Conservation (phyloP, 805 yeast genomes). For the Candida berthetii region DNA sequence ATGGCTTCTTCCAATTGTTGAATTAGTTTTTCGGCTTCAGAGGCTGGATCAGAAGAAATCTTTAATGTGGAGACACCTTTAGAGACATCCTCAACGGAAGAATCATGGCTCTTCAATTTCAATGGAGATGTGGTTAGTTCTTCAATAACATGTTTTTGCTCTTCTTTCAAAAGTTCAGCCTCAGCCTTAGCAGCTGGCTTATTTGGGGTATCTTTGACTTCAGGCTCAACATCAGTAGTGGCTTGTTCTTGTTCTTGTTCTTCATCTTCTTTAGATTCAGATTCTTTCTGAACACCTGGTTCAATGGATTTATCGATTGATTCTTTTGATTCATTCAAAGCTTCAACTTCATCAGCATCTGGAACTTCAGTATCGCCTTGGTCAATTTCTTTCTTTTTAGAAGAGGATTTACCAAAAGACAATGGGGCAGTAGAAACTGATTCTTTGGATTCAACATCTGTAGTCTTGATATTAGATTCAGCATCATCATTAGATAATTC, state of each 20-base stretch:
- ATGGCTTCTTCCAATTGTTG: slow-evolving; percentile 14
- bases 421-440: background rate
- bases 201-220: slow-evolving; percentile 7
- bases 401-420: background rate
- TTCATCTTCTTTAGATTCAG: slow-evolving; percentile 19
- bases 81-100: background rate
- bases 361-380: background rate
- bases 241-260: slow-evolving; percentile 19
- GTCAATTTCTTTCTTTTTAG: background rate
- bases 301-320: slow-evolving; percentile 11
- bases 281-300: background rate
- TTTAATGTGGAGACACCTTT: background rate
- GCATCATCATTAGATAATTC: background rate
- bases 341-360: slow-evolving; percentile 1
- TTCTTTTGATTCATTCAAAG: slow-evolving; percentile 10
- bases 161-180: slow-evolving; percentile 5
- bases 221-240: slow-evolving; percentile 9
- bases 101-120: background rate
- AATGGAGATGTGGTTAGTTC: background rate
- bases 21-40: slow-evolving; percentile 16
- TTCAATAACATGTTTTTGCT: background rate
- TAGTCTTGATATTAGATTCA: background rate
- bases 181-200: background rate
- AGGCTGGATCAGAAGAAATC: background rate
- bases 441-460: background rate